Evolutionary conservation across 179 eudicot genomes (phyloP), one percentile per base, ranked within the genome.

Genomic region (Patellifolia procumbens): DNA sequence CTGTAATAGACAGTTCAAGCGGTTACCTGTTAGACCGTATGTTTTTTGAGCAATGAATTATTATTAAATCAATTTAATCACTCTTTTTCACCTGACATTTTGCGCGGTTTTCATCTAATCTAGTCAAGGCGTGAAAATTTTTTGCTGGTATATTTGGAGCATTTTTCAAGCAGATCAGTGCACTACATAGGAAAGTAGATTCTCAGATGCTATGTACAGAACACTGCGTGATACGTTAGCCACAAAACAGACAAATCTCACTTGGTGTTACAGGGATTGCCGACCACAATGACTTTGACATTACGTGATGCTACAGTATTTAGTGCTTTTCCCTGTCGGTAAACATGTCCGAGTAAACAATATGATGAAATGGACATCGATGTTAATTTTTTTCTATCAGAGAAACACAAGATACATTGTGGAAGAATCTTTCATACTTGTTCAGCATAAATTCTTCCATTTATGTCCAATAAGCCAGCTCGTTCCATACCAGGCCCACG

Each of bases 211-310:
- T 69, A 48, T 15, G 4, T 4, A 34, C 55, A 5, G 48, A 56
- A 37, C 29, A 12, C 28, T 26, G 7, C 8, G 2, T 29, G 67
- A 64, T 12, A 17, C 20, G 5, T 26, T 9, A 53, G 62, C 24
- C 17, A 35, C 62, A 46, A n/a, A 59, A 29, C 9, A 55, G 28
- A 19, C 37, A 15, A 75, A 49, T 45, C 80, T 86, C 86, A 95
- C 99, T 95, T 95, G 81, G 99, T 95, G 78, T 95, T 95, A 87
- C 99, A 95, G 45, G 99, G 99, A 87, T 95, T 95, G 51, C 99
- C 99, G 75, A 95, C 99, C 19, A 95, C 96, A 51, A 95, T 77
- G 76, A 95, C 99, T 81, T 95, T 95, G 59, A 89, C 95, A 76
- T 90, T 89, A 42, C 72, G 89, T 16, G 99, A 95, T 68, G 99